Evolutionary conservation across 2,329 filamentous ascomycete genomes (phyloP).

Genomic region (Trichoderma breve): DNA sequence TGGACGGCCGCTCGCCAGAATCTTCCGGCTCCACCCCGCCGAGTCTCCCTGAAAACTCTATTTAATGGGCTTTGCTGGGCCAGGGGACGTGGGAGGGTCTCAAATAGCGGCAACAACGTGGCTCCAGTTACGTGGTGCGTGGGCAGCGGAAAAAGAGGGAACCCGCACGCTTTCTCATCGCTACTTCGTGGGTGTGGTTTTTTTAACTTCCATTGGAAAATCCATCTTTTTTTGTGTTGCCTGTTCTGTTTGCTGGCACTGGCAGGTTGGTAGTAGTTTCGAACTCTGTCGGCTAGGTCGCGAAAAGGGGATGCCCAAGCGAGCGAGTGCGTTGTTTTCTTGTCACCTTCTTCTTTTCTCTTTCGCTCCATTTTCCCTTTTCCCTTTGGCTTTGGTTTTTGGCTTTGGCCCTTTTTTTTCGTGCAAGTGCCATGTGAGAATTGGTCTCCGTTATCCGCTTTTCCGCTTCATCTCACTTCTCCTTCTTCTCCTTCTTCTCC

Average conservation of each 20-base stretch:
- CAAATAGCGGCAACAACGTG: slow-evolving; percentile 14
- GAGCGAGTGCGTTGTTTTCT: background rate
- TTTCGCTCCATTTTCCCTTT: background rate
- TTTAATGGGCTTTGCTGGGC: slow-evolving; percentile 13
- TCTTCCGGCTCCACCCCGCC: slow-evolving; percentile 13
- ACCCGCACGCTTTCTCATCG: background rate
- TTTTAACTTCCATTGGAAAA: background rate
- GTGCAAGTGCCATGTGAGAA: background rate
- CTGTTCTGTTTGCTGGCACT: background rate
- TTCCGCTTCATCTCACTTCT: background rate
- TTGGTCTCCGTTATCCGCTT: background rate
- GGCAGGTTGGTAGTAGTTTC: background rate
- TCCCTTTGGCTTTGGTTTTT: no score
- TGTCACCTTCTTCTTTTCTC: background rate
- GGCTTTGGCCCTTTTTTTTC: no score
- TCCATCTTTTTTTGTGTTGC: background rate
- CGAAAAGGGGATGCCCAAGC: background rate
- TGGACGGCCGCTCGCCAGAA: slow-evolving; percentile 2
- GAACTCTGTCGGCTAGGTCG: background rate
- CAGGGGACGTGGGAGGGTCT: background rate
- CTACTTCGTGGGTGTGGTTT: background rate
- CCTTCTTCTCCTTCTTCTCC: background rate
- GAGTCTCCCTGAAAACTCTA: slow-evolving; percentile 19
- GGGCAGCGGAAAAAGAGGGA: background rate
- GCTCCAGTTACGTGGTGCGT: slow-evolving; percentile 15